Conservation (phyloP, 176 grass and related monocot genomes). For the Alloteropsis semialata region DNA sequence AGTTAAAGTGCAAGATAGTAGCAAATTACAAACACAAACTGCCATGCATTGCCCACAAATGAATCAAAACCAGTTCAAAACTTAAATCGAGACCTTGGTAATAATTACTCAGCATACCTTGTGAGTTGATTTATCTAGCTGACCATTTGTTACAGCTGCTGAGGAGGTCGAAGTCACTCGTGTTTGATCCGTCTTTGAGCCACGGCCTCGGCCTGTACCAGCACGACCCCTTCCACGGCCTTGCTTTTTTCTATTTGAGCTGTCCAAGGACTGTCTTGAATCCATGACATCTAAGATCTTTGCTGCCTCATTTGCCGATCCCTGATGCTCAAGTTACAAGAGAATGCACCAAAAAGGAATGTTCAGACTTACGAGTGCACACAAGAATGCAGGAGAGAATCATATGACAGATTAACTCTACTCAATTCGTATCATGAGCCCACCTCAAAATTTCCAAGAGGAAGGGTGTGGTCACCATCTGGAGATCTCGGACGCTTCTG, state of each 20-base stretch:
- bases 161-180: conserved; percentile 37
- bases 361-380: not conserved
- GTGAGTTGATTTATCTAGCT: conserved; percentile 60
- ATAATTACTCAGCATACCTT: conserved; percentile 41
- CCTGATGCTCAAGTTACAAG: conserved; percentile 47
- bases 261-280: conserved; percentile 43
- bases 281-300: conserved; percentile 57
- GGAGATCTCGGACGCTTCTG: conserved; percentile 66
- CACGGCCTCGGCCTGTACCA: conserved; percentile 67
- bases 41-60: not conserved
- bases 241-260: conserved; percentile 70
- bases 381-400: conserved; percentile 8
- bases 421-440: conserved; percentile 7
- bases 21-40: not conserved
- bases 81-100: not conserved
- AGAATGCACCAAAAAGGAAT: conserved; percentile 21
- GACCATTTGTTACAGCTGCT: conserved; percentile 60
- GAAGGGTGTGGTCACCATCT: conserved; percentile 41
- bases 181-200: conserved; percentile 72
- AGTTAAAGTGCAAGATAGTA: conserved; percentile 10
- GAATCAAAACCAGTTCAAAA: not conserved
- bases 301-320: conserved; percentile 49
- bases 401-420: not conserved
- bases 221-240: conserved; percentile 83
- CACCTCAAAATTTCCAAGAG: conserved; percentile 69